Conservation (phyloP, 441 rosid species). For the Populus trichocarpa region DNA sequence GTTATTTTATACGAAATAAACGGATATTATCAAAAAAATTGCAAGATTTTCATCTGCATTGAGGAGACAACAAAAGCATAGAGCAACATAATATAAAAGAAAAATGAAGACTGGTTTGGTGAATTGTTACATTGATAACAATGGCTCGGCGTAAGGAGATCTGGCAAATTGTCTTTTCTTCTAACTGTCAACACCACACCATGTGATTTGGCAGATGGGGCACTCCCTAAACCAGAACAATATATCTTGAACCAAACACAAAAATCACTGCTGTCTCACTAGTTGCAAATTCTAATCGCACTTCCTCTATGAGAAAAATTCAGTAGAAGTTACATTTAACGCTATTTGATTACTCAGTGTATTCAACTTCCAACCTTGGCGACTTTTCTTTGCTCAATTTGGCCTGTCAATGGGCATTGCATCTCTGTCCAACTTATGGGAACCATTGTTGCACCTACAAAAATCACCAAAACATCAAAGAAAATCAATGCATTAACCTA, state of each 20-base stretch:
- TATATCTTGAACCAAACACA: neutral
- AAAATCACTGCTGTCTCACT: neutral
- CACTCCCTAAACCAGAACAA: neutral
- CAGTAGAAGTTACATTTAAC: neutral
- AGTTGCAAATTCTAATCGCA: neutral
- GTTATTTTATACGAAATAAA: too few relatives aligned
- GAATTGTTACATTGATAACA: neutral
- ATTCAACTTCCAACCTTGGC: constrained; percentile 61
- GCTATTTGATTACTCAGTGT: neutral
- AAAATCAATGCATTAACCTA: constrained; percentile 1
- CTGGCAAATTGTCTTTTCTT: neutral
- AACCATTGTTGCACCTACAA: constrained; percentile 76
- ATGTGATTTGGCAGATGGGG: neutral
- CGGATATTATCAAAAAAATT: too few relatives aligned
- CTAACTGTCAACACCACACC: neutral
- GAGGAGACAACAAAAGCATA: neutral
- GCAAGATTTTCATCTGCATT: neutral
- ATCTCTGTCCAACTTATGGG: constrained; percentile 94
- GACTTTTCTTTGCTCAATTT: constrained; percentile 81
- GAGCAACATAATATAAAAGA: neutral
- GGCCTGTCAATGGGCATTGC: constrained; percentile 89
- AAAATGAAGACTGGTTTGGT: neutral
- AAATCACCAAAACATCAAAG: constrained; percentile 13
- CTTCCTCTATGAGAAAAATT: neutral
- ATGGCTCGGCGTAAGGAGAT: neutral